Conservation (phyloP, 129 eudicot genomes). For the Artemisia tridentata region DNA sequence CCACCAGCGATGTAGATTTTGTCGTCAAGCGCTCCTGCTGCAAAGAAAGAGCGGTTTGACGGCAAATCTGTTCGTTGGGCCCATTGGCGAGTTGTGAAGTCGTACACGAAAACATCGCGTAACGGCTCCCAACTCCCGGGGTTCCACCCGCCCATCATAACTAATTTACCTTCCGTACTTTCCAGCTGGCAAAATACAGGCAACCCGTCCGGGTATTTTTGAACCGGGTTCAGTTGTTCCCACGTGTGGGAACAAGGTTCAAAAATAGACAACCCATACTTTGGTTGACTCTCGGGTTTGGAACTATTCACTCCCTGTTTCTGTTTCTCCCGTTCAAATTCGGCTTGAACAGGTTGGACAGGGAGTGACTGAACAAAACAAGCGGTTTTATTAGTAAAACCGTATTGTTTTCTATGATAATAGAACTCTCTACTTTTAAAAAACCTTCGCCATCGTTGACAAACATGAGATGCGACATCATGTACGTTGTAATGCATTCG, state of each 20-base stretch:
- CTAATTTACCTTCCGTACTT: slow-evolving; percentile 71
- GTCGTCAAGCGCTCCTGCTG: slow-evolving; percentile 45
- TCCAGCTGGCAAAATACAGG: slow-evolving; percentile 78
- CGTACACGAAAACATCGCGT: slow-evolving; percentile 63
- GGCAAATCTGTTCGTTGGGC: slow-evolving; percentile 63
- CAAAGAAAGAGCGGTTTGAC: slow-evolving; percentile 63
- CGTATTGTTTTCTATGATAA: slow-evolving; percentile 50
- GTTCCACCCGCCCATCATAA: slow-evolving; percentile 81
- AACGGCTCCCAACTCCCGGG: slow-evolving; percentile 69
- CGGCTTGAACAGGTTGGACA: neutral
- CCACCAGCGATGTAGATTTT: slow-evolving; percentile 64
- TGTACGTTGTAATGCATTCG: slow-evolving; percentile 68
- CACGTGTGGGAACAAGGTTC: slow-evolving; percentile 45
- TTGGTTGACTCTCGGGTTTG: slow-evolving; percentile 44
- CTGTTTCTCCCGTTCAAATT: neutral
- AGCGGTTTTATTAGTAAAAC: slow-evolving; percentile 47
- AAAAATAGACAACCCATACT: slow-evolving; percentile 55
- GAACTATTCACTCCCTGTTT: slow-evolving; percentile 9
- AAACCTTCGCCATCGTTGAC: slow-evolving; percentile 60
- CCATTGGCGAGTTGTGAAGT: slow-evolving; percentile 72
- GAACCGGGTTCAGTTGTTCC: slow-evolving; percentile 64
- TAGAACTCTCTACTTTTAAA: slow-evolving; percentile 49
- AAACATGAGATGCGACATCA: slow-evolving; percentile 50
- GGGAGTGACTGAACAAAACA: slow-evolving; percentile 64
- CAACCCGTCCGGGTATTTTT: slow-evolving; percentile 56